Evolutionary conservation across 2,329 filamentous ascomycete species (phyloP), one percentile per base, ranked within the genome.

Genomic region (Alternaria solani): DNA sequence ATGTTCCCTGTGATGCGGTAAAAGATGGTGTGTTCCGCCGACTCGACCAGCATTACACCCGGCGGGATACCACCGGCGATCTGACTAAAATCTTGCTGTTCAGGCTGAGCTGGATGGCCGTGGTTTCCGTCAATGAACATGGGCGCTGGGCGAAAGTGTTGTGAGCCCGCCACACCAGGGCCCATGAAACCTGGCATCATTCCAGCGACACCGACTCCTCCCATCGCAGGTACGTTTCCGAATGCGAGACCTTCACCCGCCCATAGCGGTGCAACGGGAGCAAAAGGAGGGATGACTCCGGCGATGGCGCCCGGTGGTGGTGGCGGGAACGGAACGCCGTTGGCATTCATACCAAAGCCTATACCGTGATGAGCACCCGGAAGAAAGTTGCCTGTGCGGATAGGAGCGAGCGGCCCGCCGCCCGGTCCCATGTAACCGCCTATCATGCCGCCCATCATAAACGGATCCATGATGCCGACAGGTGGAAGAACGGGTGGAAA

Each of bases 51-150:
- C 7, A 73, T 73, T 0, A 66, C 69, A 5, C 74, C 74, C 0
- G 71, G 60, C 0, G 73, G 69, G 3, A 73, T 65, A 2, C 73
- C 74, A 38, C 73, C 74, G 1, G 72, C 61, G 8, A 75, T 65
- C 23, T 66, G 59, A 0, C 71, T 71, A 4, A 68, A 43, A 8
- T 76, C 74, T 36, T 51, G 57, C 44, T 76, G 74, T 8, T 62
- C 51, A 0, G 70, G 70, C 49, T 72, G 70, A 1, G 65, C 55
- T 5, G 64, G 51, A 7, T 62, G 53, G 1, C 70, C 63, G 51
- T 64, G 57, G 44, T 72, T 71, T 20, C 70, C 60, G 36, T 72
- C 67, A 11, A 72, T 61, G 28, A 69, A 57, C 18, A 69, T 59
- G 20, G 69, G 73, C 0, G 69, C 72, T 1, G 72, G 68, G 0